Conservation (phyloP, 2,329 filamentous ascomycete species). For the Aspergillus pseudonomiae region DNA sequence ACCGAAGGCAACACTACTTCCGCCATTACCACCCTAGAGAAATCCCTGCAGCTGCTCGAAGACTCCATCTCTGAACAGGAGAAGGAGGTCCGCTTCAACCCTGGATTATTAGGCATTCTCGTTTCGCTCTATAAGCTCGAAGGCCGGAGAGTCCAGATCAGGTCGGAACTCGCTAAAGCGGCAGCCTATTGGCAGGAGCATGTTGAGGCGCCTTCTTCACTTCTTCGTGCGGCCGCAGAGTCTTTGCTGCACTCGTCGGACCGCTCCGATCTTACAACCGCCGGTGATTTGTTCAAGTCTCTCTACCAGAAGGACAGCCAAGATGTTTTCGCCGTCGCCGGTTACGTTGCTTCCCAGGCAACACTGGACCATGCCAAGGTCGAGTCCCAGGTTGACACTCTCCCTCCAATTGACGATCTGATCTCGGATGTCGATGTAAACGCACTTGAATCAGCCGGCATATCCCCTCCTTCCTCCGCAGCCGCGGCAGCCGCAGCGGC, state of each 20-base stretch:
- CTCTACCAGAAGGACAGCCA: constrained; percentile 66
- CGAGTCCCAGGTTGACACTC: constrained; percentile 38
- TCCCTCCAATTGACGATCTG: constrained; percentile 46
- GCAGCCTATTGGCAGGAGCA: constrained; percentile 78
- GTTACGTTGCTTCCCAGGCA: constrained; percentile 82
- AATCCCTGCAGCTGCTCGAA: constrained; percentile 74
- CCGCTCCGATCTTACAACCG: constrained; percentile 67
- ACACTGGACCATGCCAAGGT: constrained; percentile 47
- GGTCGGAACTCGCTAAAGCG: constrained; percentile 74
- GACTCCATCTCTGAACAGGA: constrained; percentile 58
- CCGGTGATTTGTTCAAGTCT: constrained; percentile 76
- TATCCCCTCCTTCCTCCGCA: constrained; percentile 39
- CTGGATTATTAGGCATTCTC: constrained; percentile 78
- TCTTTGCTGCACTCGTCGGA: constrained; percentile 77
- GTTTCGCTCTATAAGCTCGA: constrained; percentile 78
- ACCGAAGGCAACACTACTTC: constrained; percentile 70
- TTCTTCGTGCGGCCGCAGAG: constrained; percentile 80
- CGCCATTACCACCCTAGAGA: constrained; percentile 74
- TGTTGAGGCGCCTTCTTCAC: constrained; percentile 60
- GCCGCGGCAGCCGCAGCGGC: constrained; percentile 35
- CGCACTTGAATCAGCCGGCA: constrained; percentile 49
- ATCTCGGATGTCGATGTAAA: constrained; percentile 47
- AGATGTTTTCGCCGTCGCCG: constrained; percentile 74
- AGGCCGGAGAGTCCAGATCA: constrained; percentile 72
- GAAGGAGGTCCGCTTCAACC: constrained; percentile 75